These are phyloP conservation scores for Santalum album DNA, from an alignment of 164 flowering plant genomes.

Conservation along the genomic window DNA sequence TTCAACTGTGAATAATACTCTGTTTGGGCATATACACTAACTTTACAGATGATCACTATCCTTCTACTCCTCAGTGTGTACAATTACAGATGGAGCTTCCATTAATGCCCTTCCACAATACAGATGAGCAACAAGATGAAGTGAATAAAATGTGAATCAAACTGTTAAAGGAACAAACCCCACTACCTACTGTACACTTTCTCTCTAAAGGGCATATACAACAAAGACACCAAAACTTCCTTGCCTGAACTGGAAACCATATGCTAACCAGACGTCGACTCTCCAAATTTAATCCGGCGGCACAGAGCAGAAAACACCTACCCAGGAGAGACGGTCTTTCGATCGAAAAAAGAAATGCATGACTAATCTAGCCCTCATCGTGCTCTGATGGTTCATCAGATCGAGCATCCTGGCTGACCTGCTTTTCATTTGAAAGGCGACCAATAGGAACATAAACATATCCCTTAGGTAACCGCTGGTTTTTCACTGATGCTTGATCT, in stretches of 20 bases:
- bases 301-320: constrained; percentile 12
- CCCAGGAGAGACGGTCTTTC: constrained; percentile 7
- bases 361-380: constrained; percentile 31
- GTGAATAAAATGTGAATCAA: too few relatives aligned
- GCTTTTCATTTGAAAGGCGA: constrained; percentile 58
- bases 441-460: constrained; percentile 75
- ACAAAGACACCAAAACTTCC: constrained; percentile 39
- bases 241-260: constrained; percentile 5
- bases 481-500: constrained; percentile 77
- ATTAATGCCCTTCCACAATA: constrained; percentile 8
- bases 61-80: constrained; percentile 27
- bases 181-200: constrained; percentile 49
- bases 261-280: background rate
- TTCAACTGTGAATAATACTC: constrained; percentile 1
- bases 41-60: constrained; percentile 35
- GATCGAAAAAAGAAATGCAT: background rate
- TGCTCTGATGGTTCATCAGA: constrained; percentile 30
- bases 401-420: constrained; percentile 20
- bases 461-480: constrained; percentile 74
- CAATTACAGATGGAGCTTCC: constrained; percentile 23
- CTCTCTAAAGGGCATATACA: constrained; percentile 51
- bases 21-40: constrained; percentile 25
- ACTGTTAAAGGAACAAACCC: too few relatives aligned
- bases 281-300: too few relatives aligned
- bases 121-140: background rate